A percentile compares a stretch with the other conserved stretches of the same genome.
These are phyloP conservation scores for Acanthamoeba triangularis DNA, from an alignment of 208 protist species.

Conservation along the genomic window DNA sequence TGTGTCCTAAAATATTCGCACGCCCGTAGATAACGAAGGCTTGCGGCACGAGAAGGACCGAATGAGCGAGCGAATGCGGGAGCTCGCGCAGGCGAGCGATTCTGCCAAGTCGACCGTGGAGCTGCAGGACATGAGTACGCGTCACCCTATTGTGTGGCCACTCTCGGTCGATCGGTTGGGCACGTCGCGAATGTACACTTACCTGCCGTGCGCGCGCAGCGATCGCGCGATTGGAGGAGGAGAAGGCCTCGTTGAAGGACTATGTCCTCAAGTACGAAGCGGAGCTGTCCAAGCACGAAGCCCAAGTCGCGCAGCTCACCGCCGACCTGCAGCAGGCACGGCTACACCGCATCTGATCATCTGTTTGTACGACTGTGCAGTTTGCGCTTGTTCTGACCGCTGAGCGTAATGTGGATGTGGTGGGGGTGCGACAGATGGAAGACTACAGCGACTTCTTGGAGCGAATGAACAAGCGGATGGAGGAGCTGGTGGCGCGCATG, in stretches of 20 bases:
- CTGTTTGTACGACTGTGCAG: not conserved
- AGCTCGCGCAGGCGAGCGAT: not conserved
- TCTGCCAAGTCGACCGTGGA: constrained; percentile 29
- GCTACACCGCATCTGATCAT: too few relatives aligned
- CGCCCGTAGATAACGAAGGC: constrained; percentile 38
- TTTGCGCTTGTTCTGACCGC: too few relatives aligned
- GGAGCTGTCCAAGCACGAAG: constrained; percentile 59
- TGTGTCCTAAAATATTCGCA: not conserved
- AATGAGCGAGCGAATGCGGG: not conserved
- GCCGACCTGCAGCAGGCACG: constrained; percentile 45
- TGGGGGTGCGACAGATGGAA: constrained; percentile 15
- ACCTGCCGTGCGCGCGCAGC: not conserved
- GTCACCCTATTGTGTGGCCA: not conserved
- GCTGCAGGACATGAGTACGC: constrained; percentile 57
- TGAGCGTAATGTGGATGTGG: not conserved
- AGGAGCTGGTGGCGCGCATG: constrained; percentile 49
- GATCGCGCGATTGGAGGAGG: constrained; percentile 46
- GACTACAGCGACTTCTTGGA: constrained; percentile 22
- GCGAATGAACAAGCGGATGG: constrained; percentile 45
- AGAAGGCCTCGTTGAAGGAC: constrained; percentile 46
- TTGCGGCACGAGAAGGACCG: constrained; percentile 50
- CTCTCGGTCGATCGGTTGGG: too few relatives aligned
- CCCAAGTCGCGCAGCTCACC: constrained; percentile 16
- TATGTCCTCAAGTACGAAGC: constrained; percentile 71
- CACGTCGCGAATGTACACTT: too few relatives aligned